These are phyloP conservation scores for Sphaerulina musiva DNA, from an alignment of 2,329 filamentous ascomycete species.

Conservation along the genomic window DNA sequence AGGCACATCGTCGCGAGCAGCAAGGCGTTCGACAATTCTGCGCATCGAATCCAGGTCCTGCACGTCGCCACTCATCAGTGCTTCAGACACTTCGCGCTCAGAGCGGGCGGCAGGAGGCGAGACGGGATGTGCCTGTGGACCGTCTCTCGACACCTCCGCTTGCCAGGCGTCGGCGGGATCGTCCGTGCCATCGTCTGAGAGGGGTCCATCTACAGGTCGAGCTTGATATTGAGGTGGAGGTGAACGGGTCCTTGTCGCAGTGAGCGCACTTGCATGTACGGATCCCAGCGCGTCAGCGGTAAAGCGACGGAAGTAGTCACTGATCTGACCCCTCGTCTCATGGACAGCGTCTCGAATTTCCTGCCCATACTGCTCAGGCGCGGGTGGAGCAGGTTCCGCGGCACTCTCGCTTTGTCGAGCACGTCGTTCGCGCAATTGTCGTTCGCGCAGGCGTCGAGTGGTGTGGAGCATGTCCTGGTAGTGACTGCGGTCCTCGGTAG, in stretches of 20 bases:
- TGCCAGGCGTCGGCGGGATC: slow-evolving; percentile 1
- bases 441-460: slow-evolving; percentile 1
- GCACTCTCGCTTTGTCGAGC: background rate
- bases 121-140: slow-evolving; percentile 24
- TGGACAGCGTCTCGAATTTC: slow-evolving; percentile 13
- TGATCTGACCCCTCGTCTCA: slow-evolving; percentile 19
- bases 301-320: slow-evolving; percentile 24
- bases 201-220: slow-evolving; percentile 5
- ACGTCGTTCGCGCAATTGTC: background rate
- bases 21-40: slow-evolving; percentile 63
- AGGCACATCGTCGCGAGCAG: slow-evolving; percentile 66
- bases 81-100: slow-evolving; percentile 21
- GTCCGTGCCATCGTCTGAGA: slow-evolving; percentile 1
- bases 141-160: slow-evolving; percentile 23
- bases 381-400: slow-evolving; percentile 11
- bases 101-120: slow-evolving; percentile 23
- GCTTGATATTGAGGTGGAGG: slow-evolving; percentile 26
- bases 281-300: slow-evolving; percentile 14
- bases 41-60: slow-evolving; percentile 58
- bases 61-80: slow-evolving; percentile 23
- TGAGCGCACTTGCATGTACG: background rate
- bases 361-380: slow-evolving; percentile 20
- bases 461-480: slow-evolving; percentile 11
- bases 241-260: slow-evolving; percentile 12
- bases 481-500: slow-evolving; percentile 5